A percentile compares a stretch with the other conserved stretches of the same genome.
Conservation (phyloP, 1,139 yeast species). For the Saccharomyces hybrid region DNA sequence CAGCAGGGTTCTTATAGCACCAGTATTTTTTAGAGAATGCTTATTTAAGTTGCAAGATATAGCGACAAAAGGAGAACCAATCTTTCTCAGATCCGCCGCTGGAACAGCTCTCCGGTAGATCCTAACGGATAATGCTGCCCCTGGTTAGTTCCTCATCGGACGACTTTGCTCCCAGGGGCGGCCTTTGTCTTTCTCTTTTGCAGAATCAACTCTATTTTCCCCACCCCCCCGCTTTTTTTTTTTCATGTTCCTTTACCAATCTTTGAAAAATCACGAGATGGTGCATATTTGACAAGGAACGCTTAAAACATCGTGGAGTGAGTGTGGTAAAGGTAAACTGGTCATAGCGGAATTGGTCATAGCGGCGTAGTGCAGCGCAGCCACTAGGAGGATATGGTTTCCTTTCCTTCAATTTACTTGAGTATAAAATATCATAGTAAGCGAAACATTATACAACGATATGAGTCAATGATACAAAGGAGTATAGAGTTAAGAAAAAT, state of each 20-base stretch:
- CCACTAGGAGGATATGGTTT: neutral
- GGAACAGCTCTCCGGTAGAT: neutral
- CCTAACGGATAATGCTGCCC: neutral
- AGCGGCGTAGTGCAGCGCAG: neutral
- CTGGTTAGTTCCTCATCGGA: neutral
- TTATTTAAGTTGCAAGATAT: neutral
- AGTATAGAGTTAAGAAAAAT: neutral
- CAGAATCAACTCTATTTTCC: neutral
- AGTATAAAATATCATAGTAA: neutral
- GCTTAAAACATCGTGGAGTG: neutral
- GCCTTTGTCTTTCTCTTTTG: neutral
- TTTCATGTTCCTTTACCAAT: neutral
- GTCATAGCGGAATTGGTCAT: neutral
- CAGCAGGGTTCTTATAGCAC: neutral
- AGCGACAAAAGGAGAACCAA: neutral
- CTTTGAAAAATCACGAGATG: neutral
- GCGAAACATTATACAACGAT: neutral
- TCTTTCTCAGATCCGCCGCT: neutral
- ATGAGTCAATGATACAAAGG: neutral
- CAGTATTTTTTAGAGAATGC: neutral
- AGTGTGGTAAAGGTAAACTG: neutral
- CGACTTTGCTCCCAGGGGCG: neutral
- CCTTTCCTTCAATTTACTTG: neutral
- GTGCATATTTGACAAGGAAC: neutral
- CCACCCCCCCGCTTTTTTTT: neutral